Evolutionary conservation across 208 protist species (phyloP).

Genomic region (Leishmania martiniquensis): DNA sequence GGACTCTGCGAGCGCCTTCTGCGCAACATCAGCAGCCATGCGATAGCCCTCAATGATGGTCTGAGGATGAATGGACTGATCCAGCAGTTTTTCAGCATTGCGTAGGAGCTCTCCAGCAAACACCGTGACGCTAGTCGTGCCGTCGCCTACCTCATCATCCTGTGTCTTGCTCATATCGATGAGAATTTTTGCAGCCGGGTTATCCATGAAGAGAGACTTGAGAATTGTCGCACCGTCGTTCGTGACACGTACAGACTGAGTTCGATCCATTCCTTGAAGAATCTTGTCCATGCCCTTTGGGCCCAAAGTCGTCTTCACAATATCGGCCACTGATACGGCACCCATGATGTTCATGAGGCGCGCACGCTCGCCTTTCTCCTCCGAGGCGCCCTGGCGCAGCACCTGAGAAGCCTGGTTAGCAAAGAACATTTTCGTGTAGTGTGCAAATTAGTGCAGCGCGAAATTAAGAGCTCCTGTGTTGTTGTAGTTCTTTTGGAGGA

Average conservation of each 20-base stretch:
- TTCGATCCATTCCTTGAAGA: slow-evolving; percentile 85
- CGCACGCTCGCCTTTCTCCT: slow-evolving; percentile 94
- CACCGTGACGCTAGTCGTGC: slow-evolving; percentile 99
- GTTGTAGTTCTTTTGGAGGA: too few species aligned
- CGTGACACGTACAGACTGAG: slow-evolving; percentile 95
- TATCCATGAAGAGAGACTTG: slow-evolving; percentile 98
- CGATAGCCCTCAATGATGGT: slow-evolving; percentile 97
- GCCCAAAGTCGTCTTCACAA: slow-evolving; percentile 99
- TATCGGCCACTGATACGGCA: slow-evolving; percentile 94
- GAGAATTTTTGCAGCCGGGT: slow-evolving; percentile 99
- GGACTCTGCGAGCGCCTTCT: slow-evolving; percentile 78
- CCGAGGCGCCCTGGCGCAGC: slow-evolving; percentile 83
- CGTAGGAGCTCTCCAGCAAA: slow-evolving; percentile 98
- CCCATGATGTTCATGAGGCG: slow-evolving; percentile 94
- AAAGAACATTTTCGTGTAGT: slow-evolving; percentile 61
- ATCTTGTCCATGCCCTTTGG: slow-evolving; percentile 99
- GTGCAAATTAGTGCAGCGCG: neutral
- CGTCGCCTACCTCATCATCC: slow-evolving; percentile 99
- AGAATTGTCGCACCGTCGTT: slow-evolving; percentile 99
- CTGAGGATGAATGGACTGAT: slow-evolving; percentile 99
- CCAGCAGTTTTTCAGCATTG: slow-evolving; percentile 98
- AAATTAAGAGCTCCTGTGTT: slow-evolving; percentile 5
- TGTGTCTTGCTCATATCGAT: slow-evolving; percentile 99
- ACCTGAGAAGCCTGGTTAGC: slow-evolving; percentile 82
- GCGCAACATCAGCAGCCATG: slow-evolving; percentile 79